These are phyloP conservation scores for Turnera subulata DNA, from an alignment of 345 rosid genomes.

Conservation along the genomic window DNA sequence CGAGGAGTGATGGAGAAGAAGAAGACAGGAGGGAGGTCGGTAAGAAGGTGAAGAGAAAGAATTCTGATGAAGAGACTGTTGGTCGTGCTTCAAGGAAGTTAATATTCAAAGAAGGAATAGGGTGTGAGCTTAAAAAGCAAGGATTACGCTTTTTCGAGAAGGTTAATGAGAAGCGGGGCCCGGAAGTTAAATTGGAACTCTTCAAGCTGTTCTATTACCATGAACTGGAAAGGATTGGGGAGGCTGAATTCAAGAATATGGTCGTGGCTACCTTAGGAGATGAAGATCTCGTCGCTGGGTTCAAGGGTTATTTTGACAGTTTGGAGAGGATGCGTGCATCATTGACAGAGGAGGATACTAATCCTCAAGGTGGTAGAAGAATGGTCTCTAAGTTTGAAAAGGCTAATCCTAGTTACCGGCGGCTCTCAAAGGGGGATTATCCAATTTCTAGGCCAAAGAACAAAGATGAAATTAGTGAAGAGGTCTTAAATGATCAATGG, in stretches of 20 bases:
- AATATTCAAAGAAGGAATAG: too few species aligned
- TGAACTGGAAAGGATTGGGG: background rate
- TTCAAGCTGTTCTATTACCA: background rate
- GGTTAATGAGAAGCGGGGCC: background rate
- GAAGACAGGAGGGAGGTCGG: too few species aligned
- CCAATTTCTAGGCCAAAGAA: background rate
- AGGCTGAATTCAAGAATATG: background rate
- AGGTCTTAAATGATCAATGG: conserved; percentile 20
- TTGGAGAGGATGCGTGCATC: background rate
- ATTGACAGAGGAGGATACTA: background rate
- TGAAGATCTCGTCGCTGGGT: background rate
- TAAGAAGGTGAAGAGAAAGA: too few species aligned
- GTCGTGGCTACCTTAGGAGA: background rate
- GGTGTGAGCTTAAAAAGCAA: too few species aligned
- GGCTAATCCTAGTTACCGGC: conserved; percentile 16
- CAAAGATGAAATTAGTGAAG: background rate
- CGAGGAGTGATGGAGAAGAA: too few species aligned
- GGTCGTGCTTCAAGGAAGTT: too few species aligned
- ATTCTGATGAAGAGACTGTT: too few species aligned
- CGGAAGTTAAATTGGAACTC: background rate
- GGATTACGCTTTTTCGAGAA: background rate
- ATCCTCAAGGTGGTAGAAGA: background rate
- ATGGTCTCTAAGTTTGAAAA: conserved; percentile 4
- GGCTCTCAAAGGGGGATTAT: background rate
- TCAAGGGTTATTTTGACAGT: background rate